Conservation (phyloP, 1,284 basidiomycete genomes). For the Chalciporus sp. region DNA sequence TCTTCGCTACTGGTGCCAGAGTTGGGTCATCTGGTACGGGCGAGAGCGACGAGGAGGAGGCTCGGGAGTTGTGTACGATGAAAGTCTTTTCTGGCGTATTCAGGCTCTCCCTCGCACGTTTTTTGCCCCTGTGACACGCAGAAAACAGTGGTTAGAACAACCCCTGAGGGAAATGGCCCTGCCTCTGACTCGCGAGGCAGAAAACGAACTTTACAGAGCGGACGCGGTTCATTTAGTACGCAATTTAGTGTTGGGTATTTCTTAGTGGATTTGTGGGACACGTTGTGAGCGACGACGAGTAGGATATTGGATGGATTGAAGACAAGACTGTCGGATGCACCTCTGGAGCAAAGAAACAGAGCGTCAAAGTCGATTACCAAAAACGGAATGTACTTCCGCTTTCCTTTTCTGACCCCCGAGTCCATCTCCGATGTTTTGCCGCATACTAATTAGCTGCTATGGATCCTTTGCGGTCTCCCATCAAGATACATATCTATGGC, state of each 20-base stretch:
- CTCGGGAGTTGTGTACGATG: slow-evolving; percentile 4
- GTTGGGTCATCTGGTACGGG: slow-evolving; percentile 20
- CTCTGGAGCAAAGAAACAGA: background rate
- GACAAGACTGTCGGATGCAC: slow-evolving; percentile 26
- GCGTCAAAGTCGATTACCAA: background rate
- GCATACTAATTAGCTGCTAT: no score
- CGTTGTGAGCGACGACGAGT: background rate
- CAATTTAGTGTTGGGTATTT: slow-evolving; percentile 3
- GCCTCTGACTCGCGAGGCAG: background rate
- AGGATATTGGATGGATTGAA: slow-evolving; percentile 22
- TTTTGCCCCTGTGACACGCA: slow-evolving; percentile 27
- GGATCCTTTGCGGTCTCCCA: no score
- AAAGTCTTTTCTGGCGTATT: background rate
- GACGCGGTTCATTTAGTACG: slow-evolving; percentile 11
- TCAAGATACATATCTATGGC: no score
- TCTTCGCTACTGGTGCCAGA: slow-evolving; percentile 22
- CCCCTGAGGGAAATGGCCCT: slow-evolving; percentile 3
- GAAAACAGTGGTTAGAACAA: background rate
- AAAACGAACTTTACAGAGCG: slow-evolving; percentile 22
- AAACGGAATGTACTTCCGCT: background rate
- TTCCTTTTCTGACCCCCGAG: no score
- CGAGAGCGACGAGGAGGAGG: slow-evolving; percentile 34
- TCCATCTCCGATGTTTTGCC: background rate
- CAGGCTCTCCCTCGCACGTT: slow-evolving; percentile 19
- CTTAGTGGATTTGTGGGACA: background rate